Base-by-base conservation (phyloP, 129 eudicot species). In the Scalesia atractyloides region DNA sequence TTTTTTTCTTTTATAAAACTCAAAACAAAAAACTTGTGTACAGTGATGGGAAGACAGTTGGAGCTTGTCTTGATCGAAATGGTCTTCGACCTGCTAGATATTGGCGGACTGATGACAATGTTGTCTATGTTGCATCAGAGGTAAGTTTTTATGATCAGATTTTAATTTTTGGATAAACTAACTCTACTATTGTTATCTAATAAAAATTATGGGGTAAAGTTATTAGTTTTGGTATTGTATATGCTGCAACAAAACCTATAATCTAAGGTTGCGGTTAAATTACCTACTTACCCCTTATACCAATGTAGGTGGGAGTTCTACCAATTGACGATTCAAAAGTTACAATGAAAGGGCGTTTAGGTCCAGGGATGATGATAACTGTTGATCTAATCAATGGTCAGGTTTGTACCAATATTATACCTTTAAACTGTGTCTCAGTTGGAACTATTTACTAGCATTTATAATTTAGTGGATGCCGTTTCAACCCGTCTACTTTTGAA, bases 71-170 rank as follows among this genome's bases (percentile, higher is more conserved):
- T 68, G 99, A 95, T 72, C 89, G 99, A 22, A 95, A 95, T 78
- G 99, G 99, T 59, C 97, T 95, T 81, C 97, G 99, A 5, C 99
- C 99, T 72, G 99, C 99, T 57, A 95, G 99, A 87, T 95, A 95
- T 72, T 95, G 99, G 99, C 86, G 91, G 74, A 95, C 99, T 39
- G 83, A 51, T 56, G 99, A 95, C 87, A 95, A 95, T 80, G 85
- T 88, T 57, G 99, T 95, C 72, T 95, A 95, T 78, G 99, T 95
- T 75, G 99, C 99, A 84, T 95, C 99, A 73, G 99, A 95, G 97
- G 98, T 90, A 59, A 3, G 73, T 34, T 63, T 63, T 34, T 62
- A 13, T 34, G 6, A 34, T 62, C 24, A n/a, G 47, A 14, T 33
- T 20, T n/a, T 62, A n/a, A 62, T 62, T 11, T 62, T 34, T n/a